Base-by-base conservation (phyloP, 2,329 filamentous ascomycete genomes). In the Shiraia bambusicola region DNA sequence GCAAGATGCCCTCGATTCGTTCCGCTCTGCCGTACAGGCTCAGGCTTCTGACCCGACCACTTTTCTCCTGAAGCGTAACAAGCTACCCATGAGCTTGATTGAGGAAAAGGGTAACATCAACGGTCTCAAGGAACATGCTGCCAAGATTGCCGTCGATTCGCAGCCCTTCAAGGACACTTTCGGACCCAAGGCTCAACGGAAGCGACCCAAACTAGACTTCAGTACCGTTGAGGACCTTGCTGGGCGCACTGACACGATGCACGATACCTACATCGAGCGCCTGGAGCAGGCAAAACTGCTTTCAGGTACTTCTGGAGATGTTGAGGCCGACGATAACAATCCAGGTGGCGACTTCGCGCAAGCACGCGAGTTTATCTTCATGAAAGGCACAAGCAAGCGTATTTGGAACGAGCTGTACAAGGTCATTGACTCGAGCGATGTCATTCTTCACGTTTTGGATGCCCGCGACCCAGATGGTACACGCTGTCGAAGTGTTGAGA, bases 21-120 rank as follows among this genome's bases (percentile, higher is more conserved):
- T 98, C 73, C 84, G 93, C 49, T 86, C 91, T 46, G 93, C 93
- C 17, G 92, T 98, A 72, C 88, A 88, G 29, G 90, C 95, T 70
- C 87, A 91, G 70, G 84, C 88, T 37, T 84, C 84, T 13, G 90
- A 98, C 63, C 93, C 93, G 0, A 96, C 95, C 70, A 86, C 87
- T 47, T 93, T 95, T 47, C 81, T 97, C n/a, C 77, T 98, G 52
- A 96, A 96, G 76, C 87, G 87, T 55, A 97, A 97, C 72, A 97
- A 97, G 75, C 79, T 98, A 34, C 93, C 93, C 28, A 92, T 98
- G 89, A 92, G 84, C 56, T 74, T 98, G 67, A 95, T 98, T 64
- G 80, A 83, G 48, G 92, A 97, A 40, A 78, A 85, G 42, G 79
- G 83, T 33, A 71, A 70, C 37, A 71, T 84, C 56, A 92, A 95